Conservation (phyloP, 352 stramenopile genomes). For the Phytopythium cucurbitacearum region DNA sequence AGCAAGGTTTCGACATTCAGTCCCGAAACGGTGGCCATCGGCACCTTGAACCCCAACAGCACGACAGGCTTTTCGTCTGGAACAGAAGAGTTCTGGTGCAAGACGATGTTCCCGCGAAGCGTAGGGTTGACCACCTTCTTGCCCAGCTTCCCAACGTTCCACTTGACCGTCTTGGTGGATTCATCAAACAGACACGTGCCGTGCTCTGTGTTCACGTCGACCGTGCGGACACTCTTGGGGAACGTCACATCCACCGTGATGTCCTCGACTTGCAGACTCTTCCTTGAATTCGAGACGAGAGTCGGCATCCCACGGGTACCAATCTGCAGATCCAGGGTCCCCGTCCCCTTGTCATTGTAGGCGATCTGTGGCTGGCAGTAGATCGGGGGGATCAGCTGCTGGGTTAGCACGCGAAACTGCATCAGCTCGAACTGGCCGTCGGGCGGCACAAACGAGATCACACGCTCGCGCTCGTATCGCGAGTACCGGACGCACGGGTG, state of each 20-base stretch:
- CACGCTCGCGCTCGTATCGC: constrained; percentile 93
- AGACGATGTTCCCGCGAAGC: constrained; percentile 90
- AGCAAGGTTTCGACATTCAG: constrained; percentile 94
- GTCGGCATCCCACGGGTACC: constrained; percentile 72
- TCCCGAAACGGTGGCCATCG: constrained; percentile 94
- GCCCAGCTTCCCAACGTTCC: constrained; percentile 93
- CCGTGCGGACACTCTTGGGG: constrained; percentile 93
- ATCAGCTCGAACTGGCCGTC: constrained; percentile 96
- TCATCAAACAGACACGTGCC: constrained; percentile 96
- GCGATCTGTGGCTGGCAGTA: constrained; percentile 87
- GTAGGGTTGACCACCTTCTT: constrained; percentile 85
- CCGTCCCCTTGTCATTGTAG: constrained; percentile 71
- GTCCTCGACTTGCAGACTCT: constrained; percentile 83
- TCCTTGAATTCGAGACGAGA: constrained; percentile 76
- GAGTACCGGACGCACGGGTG: constrained; percentile 97
- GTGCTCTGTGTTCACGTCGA: constrained; percentile 91
- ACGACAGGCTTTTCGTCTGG: constrained; percentile 93
- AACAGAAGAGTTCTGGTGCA: constrained; percentile 79
- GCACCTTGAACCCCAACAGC: constrained; percentile 95
- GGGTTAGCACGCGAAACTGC: constrained; percentile 82
- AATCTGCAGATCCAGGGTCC: constrained; percentile 71
- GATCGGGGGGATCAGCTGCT: constrained; percentile 81
- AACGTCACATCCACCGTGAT: constrained; percentile 95
- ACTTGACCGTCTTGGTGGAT: constrained; percentile 91
- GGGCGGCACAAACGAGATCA: constrained; percentile 97